Conservation (phyloP, 768 basidiomycete species). For the Kwoniella shandongensis region DNA sequence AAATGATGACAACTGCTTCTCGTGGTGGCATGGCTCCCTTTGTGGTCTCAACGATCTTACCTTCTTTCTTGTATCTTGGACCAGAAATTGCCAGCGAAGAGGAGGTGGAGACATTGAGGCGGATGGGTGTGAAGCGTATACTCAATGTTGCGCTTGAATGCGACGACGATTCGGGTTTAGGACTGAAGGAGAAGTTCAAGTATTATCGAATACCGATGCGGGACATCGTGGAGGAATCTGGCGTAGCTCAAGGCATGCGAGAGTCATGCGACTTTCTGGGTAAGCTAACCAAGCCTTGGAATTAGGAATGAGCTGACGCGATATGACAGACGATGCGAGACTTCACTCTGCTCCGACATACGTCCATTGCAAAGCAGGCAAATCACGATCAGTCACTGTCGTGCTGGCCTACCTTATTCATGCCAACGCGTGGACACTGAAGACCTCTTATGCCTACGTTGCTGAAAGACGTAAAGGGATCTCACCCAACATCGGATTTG, state of each 20-base stretch:
- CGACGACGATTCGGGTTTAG: conserved; percentile 70
- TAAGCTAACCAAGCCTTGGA: conserved; percentile 57
- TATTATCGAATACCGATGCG: conserved; percentile 89
- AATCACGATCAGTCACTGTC: conserved; percentile 91
- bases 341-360: conserved; percentile 85
- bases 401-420: conserved; percentile 98
- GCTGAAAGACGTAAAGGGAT: conserved; percentile 90
- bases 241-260: conserved; percentile 73
- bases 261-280: conserved; percentile 85
- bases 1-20: background rate
- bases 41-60: conserved; percentile 84
- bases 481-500: conserved; percentile 96
- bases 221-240: conserved; percentile 92
- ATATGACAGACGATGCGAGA: conserved; percentile 75
- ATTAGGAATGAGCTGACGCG: conserved; percentile 7
- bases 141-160: conserved; percentile 91
- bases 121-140: conserved; percentile 78
- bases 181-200: conserved; percentile 67
- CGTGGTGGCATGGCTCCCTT: conserved; percentile 57
- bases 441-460: conserved; percentile 86
- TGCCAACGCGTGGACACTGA: conserved; percentile 93
- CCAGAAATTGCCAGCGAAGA: conserved; percentile 75
- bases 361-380: conserved; percentile 95
- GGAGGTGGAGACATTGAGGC: conserved; percentile 72
- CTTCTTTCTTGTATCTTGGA: conserved; percentile 85